Percentiles rank a stretch among this genome's conserved stretches.
phyloP scores from a whole-genome alignment of 257 asterid genomes.

The Eustoma russellianum region DNA sequence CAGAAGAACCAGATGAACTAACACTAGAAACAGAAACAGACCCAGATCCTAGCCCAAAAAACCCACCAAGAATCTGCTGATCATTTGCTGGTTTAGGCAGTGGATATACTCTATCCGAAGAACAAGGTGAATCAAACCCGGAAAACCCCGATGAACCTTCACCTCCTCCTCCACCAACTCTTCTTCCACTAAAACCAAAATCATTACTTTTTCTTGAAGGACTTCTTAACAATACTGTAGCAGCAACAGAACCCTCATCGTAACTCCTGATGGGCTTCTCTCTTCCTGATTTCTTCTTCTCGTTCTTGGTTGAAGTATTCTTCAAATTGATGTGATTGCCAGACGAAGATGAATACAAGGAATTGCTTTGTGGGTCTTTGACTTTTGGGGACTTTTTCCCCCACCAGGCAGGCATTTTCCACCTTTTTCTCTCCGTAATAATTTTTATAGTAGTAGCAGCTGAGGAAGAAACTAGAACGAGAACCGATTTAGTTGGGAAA shows the following conservation, averaged over 20 bases:
- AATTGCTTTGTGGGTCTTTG: conserved; percentile 19
- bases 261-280: background rate
- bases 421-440: conserved; percentile 1
- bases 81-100: conserved; percentile 59
- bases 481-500: background rate
- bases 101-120: conserved; percentile 58
- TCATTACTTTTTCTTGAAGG: conserved; percentile 65
- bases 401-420: conserved; percentile 25
- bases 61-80: conserved; percentile 28
- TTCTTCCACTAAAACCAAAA: conserved; percentile 8
- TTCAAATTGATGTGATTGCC: conserved; percentile 4
- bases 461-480: background rate
- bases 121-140: conserved; percentile 87
- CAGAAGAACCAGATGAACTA: conserved; percentile 78
- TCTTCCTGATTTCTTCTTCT: conserved; percentile 7
- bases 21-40: conserved; percentile 78
- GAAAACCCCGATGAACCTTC: conserved; percentile 58
- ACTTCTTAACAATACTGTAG: conserved; percentile 24
- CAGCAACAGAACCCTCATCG: conserved; percentile 36
- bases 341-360: conserved; percentile 9
- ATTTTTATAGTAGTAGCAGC: too few relatives aligned
- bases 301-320: conserved; percentile 6
- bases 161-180: conserved; percentile 11
- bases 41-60: conserved; percentile 48
- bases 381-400: conserved; percentile 23